Base-by-base conservation (phyloP, 352 stramenopile species). In the Achlya hypogyna region DNA sequence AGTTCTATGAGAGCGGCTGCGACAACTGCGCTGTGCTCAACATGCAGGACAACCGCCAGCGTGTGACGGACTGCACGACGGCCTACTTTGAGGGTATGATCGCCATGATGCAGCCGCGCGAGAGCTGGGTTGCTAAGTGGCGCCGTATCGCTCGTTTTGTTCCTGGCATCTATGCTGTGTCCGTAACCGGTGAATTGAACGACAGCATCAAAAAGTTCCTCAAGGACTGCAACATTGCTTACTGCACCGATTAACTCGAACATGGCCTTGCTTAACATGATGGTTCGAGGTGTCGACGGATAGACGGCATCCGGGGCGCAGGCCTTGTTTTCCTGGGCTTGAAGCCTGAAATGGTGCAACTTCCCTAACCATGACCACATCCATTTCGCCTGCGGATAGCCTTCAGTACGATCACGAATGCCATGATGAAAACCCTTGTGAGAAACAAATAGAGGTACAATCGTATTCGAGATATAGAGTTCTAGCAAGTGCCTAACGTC, bases 21-120 rank as follows among this genome's bases (percentile, higher is more conserved):
- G 86, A 95, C 71, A 95, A 95, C 76, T 95, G 86, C 71, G 75
- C 79, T 52, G 92, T 95, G 66, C 74, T 95, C 42, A 84, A 95
- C 66, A 95, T 95, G 86, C 84, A 86, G 54, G 86, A 95, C 81
- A 95, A 95, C 77, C 84, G 84, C 58, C 78, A 89, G 74, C 86
- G 86, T 49, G 86, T 95, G 64, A 83, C 86, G 38, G 86, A 95
- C 71, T 95, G 86, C 82, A 95, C 86, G 25, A 92, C 84, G 27
- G 84, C 86, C 69, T 89, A 95, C 74, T 95, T 90, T 58, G 86
- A 95, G 79, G 86, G 86, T n/a, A 91, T 91, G 81, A 90, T 95
- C 56, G 84, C 86, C 54, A 92, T 95, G 84, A 93, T 95, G 84
- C 78, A 89, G 64, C 86, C 86, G 27, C 90, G 89, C 74, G 84